Conservation (phyloP, 768 basidiomycete genomes). For the Epithele typhae region DNA sequence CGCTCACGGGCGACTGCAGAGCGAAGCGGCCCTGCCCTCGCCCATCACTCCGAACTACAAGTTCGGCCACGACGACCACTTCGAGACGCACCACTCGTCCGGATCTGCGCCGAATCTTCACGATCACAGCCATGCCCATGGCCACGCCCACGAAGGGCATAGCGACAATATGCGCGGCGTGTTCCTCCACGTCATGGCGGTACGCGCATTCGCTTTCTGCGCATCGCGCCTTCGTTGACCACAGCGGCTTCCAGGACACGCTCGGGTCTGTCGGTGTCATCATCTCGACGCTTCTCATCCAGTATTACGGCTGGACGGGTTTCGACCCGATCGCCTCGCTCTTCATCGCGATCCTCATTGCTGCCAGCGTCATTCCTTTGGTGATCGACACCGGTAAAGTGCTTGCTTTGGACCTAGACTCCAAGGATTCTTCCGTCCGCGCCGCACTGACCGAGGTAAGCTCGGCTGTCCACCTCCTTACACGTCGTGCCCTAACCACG, state of each 20-base stretch:
- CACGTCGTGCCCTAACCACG: neutral
- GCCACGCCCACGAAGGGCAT: slow-evolving; percentile 68
- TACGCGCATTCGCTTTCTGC: slow-evolving; percentile 33
- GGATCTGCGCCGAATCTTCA: slow-evolving; percentile 40
- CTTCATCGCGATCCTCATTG: slow-evolving; percentile 93
- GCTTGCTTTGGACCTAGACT: slow-evolving; percentile 81
- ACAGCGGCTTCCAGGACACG: slow-evolving; percentile 58
- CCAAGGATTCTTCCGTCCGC: slow-evolving; percentile 49
- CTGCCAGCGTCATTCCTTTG: slow-evolving; percentile 91
- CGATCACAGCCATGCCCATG: slow-evolving; percentile 44
- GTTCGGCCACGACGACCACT: slow-evolving; percentile 51
- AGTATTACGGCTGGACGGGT: slow-evolving; percentile 96
- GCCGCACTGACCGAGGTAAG: slow-evolving; percentile 61
- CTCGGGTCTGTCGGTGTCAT: slow-evolving; percentile 98
- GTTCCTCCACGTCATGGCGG: slow-evolving; percentile 96
- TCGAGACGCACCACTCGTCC: slow-evolving; percentile 36
- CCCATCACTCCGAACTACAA: slow-evolving; percentile 67
- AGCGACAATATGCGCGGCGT: slow-evolving; percentile 99
- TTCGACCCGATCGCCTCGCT: slow-evolving; percentile 98
- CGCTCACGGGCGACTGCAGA: slow-evolving; percentile 20
- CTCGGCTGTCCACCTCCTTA: slow-evolving; percentile 2
- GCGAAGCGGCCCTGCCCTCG: slow-evolving; percentile 26
- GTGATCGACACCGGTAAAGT: slow-evolving; percentile 92
- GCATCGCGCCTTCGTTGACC: neutral
- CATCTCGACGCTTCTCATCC: slow-evolving; percentile 91